Evolutionary conservation across 2,329 filamentous ascomycete species (phyloP).

Genomic region (Curvularia verruculosa): DNA sequence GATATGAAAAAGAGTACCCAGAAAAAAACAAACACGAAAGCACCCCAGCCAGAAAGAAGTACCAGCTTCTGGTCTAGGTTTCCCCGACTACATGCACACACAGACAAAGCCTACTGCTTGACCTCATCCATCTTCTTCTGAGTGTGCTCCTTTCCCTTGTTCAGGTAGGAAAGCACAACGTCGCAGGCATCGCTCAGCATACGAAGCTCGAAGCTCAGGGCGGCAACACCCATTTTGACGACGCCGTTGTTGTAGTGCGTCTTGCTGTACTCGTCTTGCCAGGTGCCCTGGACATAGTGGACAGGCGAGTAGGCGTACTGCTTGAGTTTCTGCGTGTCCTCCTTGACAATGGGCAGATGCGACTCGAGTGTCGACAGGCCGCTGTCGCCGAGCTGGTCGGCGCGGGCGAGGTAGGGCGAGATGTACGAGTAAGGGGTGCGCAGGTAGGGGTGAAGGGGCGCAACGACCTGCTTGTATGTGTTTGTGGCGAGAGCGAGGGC

Average conservation of each 20-base stretch:
- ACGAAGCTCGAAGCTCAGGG: slow-evolving; percentile 50
- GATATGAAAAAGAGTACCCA: not conserved
- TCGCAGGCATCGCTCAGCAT: slow-evolving; percentile 44
- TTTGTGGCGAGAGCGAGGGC: slow-evolving; percentile 77
- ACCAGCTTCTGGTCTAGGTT: not conserved
- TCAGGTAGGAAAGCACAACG: slow-evolving; percentile 39
- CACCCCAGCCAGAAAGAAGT: not conserved
- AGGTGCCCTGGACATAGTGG: slow-evolving; percentile 47
- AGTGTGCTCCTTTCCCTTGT: slow-evolving; percentile 42
- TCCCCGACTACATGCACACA: too few species aligned
- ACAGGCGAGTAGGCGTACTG: slow-evolving; percentile 43
- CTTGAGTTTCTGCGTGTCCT: slow-evolving; percentile 54
- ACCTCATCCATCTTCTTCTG: slow-evolving; percentile 45
- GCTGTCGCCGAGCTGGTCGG: slow-evolving; percentile 62
- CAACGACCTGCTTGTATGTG: slow-evolving; percentile 77
- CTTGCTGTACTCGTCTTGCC: slow-evolving; percentile 50
- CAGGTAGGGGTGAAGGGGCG: slow-evolving; percentile 79
- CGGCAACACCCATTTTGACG: slow-evolving; percentile 45
- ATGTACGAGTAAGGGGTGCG: slow-evolving; percentile 80
- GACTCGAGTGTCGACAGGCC: slow-evolving; percentile 47
- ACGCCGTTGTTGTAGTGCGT: slow-evolving; percentile 44
- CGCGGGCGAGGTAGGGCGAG: slow-evolving; percentile 82
- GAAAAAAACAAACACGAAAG: not conserved
- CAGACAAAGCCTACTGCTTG: slow-evolving; percentile 34
- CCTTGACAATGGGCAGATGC: slow-evolving; percentile 54